phyloP scores from a whole-genome alignment of 257 asterid species.

The Verbascum thapsus region DNA sequence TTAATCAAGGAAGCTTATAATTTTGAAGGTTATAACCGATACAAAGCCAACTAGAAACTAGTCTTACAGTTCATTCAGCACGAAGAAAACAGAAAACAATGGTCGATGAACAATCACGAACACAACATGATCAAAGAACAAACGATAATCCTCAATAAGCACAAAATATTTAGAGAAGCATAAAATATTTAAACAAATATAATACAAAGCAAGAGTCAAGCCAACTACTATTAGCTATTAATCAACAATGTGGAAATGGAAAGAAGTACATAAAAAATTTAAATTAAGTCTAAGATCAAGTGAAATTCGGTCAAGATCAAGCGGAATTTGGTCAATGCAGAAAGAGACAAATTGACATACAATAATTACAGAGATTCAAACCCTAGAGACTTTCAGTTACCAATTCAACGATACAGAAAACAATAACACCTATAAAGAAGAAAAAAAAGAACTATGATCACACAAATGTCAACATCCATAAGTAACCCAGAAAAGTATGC shows the following conservation, averaged over 20 bases:
- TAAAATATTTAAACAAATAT: neutral
- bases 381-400: constrained; percentile 21
- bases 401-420: neutral
- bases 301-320: constrained; percentile 7
- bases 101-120: constrained; percentile 17
- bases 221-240: neutral
- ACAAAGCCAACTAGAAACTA: constrained; percentile 1
- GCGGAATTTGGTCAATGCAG: neutral
- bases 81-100: constrained; percentile 4
- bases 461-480: constrained; percentile 9
- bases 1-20: neutral
- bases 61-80: neutral
- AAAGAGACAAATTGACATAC: neutral
- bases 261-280: neutral
- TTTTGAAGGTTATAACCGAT: neutral
- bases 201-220: constrained; percentile 15
- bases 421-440: neutral
- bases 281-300: constrained; percentile 15
- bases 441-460: neutral
- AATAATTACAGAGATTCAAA: neutral
- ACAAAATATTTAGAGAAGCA: neutral
- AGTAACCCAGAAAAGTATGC: constrained; percentile 7
- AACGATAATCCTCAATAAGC: constrained; percentile 7
- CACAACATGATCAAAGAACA: neutral
- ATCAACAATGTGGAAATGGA: neutral